Conservation (phyloP, 129 eudicot species). For the Lactuca saligna region DNA sequence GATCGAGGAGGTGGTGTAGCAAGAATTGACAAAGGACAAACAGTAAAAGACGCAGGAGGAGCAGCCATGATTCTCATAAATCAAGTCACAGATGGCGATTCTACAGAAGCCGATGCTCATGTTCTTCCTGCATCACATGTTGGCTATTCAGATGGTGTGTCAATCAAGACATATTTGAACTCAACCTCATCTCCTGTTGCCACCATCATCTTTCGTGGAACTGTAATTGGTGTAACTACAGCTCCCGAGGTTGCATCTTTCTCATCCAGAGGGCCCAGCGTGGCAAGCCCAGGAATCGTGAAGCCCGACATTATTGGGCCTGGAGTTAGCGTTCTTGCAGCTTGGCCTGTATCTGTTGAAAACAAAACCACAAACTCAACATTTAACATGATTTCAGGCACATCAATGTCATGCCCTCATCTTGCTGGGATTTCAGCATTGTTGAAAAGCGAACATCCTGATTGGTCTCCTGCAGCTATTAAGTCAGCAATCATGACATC, state of each 20-base stretch:
- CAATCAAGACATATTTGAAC: constrained; percentile 24
- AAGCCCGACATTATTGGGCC: constrained; percentile 43
- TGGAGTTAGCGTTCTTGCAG: constrained; percentile 40
- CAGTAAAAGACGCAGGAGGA: constrained; percentile 41
- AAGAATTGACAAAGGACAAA: constrained; percentile 31
- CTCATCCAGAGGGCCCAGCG: constrained; percentile 42
- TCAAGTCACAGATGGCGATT: constrained; percentile 12
- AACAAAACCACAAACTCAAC: constrained; percentile 30
- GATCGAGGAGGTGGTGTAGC: constrained; percentile 28
- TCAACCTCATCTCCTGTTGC: constrained; percentile 28
- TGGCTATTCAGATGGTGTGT: constrained; percentile 7
- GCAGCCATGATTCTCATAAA: constrained; percentile 37
- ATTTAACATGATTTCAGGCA: constrained; percentile 39
- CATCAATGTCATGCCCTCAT: constrained; percentile 52
- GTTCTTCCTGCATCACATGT: constrained; percentile 39
- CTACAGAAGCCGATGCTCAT: constrained; percentile 36
- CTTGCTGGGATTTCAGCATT: constrained; percentile 40
- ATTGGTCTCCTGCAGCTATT: constrained; percentile 47
- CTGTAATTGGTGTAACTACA: constrained; percentile 27
- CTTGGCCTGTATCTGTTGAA: constrained; percentile 43
- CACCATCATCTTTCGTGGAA: constrained; percentile 35
- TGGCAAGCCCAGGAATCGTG: constrained; percentile 36
- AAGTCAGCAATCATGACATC: constrained; percentile 45
- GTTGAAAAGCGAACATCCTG: constrained; percentile 34
- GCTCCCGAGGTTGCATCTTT: constrained; percentile 36